Conservation (phyloP, 257 asterid genomes). For the Handroanthus guayacan region DNA sequence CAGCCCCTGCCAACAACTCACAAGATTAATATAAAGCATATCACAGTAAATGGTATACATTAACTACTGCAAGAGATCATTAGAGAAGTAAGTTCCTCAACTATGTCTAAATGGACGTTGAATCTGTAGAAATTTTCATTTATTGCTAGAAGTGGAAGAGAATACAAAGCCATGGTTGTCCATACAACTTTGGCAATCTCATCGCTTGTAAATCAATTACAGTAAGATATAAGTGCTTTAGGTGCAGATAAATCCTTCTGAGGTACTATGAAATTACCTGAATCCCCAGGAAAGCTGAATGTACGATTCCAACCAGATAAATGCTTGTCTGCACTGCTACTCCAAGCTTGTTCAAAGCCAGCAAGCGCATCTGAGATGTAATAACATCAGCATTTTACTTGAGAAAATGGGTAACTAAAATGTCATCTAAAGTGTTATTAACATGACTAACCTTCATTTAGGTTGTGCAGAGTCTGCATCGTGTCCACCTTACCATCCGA, state of each 20-base stretch:
- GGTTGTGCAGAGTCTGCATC: conserved; percentile 72
- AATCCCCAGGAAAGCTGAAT: conserved; percentile 34
- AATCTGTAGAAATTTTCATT: neutral
- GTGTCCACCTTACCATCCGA: conserved; percentile 83
- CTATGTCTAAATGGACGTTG: neutral
- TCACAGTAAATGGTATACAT: too few relatives aligned
- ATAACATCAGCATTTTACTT: conserved; percentile 20
- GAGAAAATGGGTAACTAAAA: neutral
- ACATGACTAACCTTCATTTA: conserved; percentile 67
- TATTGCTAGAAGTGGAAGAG: neutral
- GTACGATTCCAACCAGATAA: conserved; percentile 47
- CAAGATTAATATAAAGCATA: neutral
- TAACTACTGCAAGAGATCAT: neutral
- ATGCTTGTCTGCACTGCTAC: conserved; percentile 48
- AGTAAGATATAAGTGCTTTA: neutral
- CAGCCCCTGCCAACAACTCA: conserved; percentile 41
- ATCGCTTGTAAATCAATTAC: neutral
- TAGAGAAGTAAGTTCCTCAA: neutral
- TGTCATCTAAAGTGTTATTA: neutral
- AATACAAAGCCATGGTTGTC: neutral
- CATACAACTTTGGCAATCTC: neutral
- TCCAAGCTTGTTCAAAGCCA: conserved; percentile 78
- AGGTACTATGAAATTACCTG: conserved; percentile 41
- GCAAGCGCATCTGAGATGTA: conserved; percentile 64
- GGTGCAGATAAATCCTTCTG: neutral